Evolutionary conservation across 2,329 filamentous ascomycete genomes (phyloP).

Genomic region (Penicillium rolfsii): DNA sequence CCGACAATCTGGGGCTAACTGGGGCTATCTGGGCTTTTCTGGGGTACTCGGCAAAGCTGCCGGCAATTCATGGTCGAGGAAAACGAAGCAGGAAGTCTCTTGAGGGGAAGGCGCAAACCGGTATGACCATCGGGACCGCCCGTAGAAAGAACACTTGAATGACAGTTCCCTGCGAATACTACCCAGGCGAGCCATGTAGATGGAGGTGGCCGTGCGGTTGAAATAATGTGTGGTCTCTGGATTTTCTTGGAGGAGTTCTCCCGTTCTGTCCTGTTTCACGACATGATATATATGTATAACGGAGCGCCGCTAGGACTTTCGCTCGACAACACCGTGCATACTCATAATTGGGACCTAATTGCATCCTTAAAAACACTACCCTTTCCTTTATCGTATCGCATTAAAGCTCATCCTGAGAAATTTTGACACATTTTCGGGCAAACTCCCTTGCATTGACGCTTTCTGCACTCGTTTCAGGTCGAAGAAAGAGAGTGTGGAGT

Average conservation of each 20-base stretch:
- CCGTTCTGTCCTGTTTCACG: too few species aligned
- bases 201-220: too few species aligned
- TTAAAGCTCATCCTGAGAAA: not conserved
- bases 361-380: constrained; percentile 16
- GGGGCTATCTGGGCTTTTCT: not conserved
- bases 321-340: too few species aligned
- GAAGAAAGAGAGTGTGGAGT: not conserved
- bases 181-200: not conserved
- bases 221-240: too few species aligned
- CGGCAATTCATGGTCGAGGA: not conserved
- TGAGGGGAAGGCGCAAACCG: not conserved
- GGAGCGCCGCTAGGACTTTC: too few species aligned
- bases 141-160: not conserved
- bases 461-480: not conserved
- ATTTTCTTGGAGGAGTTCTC: too few species aligned
- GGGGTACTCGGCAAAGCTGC: not conserved
- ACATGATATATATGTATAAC: too few species aligned
- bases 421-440: not conserved
- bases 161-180: not conserved
- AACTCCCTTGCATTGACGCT: not conserved
- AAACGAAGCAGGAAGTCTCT: not conserved
- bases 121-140: not conserved
- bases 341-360: not conserved
- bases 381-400: not conserved
- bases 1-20: not conserved